phyloP scores from a whole-genome alignment of 2,329 filamentous ascomycete species.

The Exophiala phaeomuriformis region DNA sequence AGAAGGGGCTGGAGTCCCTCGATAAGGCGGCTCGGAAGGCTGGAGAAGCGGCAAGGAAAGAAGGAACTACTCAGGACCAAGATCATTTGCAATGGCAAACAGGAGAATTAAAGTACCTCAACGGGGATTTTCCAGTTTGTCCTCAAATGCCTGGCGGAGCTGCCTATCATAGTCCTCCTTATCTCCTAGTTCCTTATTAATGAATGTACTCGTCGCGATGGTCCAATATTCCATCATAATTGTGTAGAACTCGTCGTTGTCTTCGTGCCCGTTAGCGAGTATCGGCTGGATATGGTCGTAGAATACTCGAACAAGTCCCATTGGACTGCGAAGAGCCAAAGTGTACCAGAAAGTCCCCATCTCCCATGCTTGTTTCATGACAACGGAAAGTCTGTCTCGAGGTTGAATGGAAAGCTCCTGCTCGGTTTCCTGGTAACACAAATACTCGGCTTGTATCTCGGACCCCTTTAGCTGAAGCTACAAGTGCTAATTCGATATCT shows the following conservation, averaged over 20 bases:
- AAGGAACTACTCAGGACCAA: slow-evolving; percentile 3
- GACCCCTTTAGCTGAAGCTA: too few relatives aligned
- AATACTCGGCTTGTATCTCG: too few relatives aligned
- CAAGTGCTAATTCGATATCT: too few relatives aligned
- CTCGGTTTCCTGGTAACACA: not conserved
- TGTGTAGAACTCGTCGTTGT: slow-evolving; percentile 17
- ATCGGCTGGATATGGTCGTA: slow-evolving; percentile 28
- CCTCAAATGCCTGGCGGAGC: slow-evolving; percentile 17
- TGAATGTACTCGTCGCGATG: slow-evolving; percentile 15
- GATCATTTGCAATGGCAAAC: not conserved
- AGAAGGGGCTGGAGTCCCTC: slow-evolving; percentile 8
- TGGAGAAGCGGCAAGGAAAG: slow-evolving; percentile 3
- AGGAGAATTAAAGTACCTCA: slow-evolving; percentile 5
- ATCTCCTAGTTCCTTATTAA: slow-evolving; percentile 23
- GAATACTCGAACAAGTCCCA: slow-evolving; percentile 27
- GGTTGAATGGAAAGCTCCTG: slow-evolving; percentile 7
- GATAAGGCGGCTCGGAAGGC: slow-evolving; percentile 8
- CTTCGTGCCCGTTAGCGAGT: slow-evolving; percentile 21
- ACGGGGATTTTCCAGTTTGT: slow-evolving; percentile 1
- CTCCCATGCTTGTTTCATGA: slow-evolving; percentile 27
- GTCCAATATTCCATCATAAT: slow-evolving; percentile 27
- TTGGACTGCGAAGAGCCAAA: slow-evolving; percentile 27
- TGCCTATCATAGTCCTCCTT: slow-evolving; percentile 24
- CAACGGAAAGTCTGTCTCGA: slow-evolving; percentile 4
- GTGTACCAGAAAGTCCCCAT: slow-evolving; percentile 29